These are phyloP conservation scores for Solanum chilense DNA, from an alignment of 257 asterid species.

Conservation along the genomic window DNA sequence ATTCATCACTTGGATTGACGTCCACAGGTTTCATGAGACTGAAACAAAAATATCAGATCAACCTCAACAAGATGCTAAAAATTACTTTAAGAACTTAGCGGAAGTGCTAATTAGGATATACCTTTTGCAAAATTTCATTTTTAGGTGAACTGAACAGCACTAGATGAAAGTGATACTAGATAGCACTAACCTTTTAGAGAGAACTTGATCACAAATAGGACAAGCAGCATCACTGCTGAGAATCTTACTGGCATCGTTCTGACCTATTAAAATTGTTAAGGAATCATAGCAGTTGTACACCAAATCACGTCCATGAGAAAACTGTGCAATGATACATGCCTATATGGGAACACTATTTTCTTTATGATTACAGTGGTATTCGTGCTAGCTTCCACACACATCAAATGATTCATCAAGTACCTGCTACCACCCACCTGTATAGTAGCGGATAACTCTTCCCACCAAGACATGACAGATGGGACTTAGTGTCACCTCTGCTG, in stretches of 20 bases:
- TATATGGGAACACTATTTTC: background rate
- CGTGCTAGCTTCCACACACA: background rate
- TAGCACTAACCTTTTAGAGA: conserved; percentile 66
- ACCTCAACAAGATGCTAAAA: background rate
- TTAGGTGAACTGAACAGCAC: background rate
- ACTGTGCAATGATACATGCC: background rate
- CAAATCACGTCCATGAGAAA: background rate
- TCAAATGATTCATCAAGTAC: background rate
- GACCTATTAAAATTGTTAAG: conserved; percentile 55
- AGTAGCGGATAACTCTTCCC: background rate
- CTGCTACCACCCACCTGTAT: background rate
- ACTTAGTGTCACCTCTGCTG: background rate
- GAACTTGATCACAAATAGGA: conserved; percentile 97
- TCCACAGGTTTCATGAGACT: conserved; percentile 94
- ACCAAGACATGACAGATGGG: background rate
- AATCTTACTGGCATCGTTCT: conserved; percentile 84
- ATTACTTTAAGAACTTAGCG: background rate
- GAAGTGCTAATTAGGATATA: background rate
- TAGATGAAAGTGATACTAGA: background rate
- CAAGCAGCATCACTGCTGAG: conserved; percentile 84
- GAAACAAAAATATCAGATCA: conserved; percentile 16
- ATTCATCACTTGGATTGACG: conserved; percentile 78
- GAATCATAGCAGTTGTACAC: conserved; percentile 14
- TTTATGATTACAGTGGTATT: background rate
- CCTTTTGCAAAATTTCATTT: background rate